phyloP scores from a whole-genome alignment of 2,329 filamentous ascomycete species.

The Epichloe festucae region DNA sequence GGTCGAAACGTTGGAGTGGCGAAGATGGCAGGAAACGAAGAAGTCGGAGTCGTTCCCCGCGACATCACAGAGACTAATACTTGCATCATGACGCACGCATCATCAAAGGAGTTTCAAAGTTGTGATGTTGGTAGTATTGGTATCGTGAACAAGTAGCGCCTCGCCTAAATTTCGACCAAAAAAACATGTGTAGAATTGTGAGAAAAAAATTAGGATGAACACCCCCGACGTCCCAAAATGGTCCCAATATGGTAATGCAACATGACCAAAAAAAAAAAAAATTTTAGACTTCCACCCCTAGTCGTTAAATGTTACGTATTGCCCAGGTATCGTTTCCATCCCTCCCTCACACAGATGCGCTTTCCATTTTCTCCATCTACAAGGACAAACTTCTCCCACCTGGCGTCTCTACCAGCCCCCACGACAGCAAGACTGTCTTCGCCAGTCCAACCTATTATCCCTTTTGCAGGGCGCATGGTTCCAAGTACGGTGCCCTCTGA shows the following conservation, averaged over 20 bases:
- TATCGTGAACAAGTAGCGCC: neutral
- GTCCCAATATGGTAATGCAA: neutral
- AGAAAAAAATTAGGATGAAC: neutral
- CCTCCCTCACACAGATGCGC: constrained; percentile 54
- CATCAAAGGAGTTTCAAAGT: neutral
- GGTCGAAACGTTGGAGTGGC: constrained; percentile 14
- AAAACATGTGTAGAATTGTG: neutral
- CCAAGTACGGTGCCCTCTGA: constrained; percentile 34
- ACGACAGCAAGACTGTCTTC: constrained; percentile 64
- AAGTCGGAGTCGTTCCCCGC: constrained; percentile 15
- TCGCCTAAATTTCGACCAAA: neutral
- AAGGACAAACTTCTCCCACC: constrained; percentile 79
- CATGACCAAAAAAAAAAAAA: neutral
- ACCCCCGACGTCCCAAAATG: neutral
- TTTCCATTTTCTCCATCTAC: constrained; percentile 56
- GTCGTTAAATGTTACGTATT: constrained; percentile 16
- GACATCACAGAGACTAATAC: constrained; percentile 11
- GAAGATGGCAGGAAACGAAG: constrained; percentile 15
- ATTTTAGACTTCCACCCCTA: neutral
- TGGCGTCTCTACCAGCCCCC: constrained; percentile 64
- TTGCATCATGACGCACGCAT: neutral
- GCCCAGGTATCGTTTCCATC: constrained; percentile 68
- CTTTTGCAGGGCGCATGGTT: constrained; percentile 56
- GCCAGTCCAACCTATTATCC: constrained; percentile 71
- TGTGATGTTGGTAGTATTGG: neutral